A percentile compares a stretch with the other conserved stretches of the same genome.
Evolutionary conservation across 441 rosid species (phyloP).

Genomic region (Jatropha multifida): DNA sequence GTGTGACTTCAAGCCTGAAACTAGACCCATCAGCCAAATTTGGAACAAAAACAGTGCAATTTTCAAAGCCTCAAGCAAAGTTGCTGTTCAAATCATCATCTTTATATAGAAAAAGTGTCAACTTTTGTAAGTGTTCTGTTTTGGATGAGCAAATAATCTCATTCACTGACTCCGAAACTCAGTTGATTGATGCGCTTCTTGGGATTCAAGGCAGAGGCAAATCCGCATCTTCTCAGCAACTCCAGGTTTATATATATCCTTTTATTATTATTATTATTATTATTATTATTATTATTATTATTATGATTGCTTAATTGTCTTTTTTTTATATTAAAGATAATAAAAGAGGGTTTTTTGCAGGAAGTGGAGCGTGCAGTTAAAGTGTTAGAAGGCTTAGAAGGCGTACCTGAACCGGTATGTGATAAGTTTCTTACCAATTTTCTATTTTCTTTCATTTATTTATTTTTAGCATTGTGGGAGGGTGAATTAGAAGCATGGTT

Average conservation of each 20-base stretch:
- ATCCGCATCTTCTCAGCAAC: slow-evolving; percentile 77
- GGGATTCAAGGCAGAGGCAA: slow-evolving; percentile 98
- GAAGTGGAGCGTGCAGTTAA: slow-evolving; percentile 74
- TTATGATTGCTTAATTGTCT: too few relatives aligned
- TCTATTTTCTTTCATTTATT: not conserved
- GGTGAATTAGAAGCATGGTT: too few relatives aligned
- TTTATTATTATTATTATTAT: not conserved
- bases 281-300: too few relatives aligned
- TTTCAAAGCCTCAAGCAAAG: slow-evolving; percentile 21
- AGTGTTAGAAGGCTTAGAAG: slow-evolving; percentile 65
- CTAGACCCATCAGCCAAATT: slow-evolving; percentile 8
- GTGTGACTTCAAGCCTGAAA: slow-evolving; percentile 18
- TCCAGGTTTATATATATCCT: slow-evolving; percentile 37
- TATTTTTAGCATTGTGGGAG: not conserved
- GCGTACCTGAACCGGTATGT: slow-evolving; percentile 71
- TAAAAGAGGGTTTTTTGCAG: slow-evolving; percentile 30
- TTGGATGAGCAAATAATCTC: slow-evolving; percentile 40
- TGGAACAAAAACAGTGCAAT: slow-evolving; percentile 17
- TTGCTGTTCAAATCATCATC: slow-evolving; percentile 6
- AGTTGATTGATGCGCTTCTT: slow-evolving; percentile 73
- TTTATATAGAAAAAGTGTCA: not conserved
- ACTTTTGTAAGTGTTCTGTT: slow-evolving; percentile 37
- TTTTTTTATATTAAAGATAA: not conserved
- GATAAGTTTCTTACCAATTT: not conserved
- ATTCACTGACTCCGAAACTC: slow-evolving; percentile 62